These are phyloP conservation scores for Amylostereum areolatum DNA, from an alignment of 1,284 basidiomycete species.

Conservation along the genomic window DNA sequence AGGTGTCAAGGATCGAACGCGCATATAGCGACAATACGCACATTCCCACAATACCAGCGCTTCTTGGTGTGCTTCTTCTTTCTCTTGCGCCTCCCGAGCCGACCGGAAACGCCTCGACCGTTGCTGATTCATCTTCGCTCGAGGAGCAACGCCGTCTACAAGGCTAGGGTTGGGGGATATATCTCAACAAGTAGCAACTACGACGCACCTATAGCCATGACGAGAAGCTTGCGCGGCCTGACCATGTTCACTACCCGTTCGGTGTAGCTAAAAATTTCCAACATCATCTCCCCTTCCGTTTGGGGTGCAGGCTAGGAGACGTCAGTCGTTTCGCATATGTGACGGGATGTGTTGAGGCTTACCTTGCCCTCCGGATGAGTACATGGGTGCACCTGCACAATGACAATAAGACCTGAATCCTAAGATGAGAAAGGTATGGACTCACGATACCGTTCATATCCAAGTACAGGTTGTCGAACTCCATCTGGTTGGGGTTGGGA, in stretches of 20 bases:
- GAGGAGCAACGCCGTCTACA: conserved; percentile 91
- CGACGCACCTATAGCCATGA: conserved; percentile 91
- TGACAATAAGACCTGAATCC: conserved; percentile 5
- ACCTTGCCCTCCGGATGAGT: conserved; percentile 97
- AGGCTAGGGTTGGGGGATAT: conserved; percentile 1
- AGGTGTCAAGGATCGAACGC: too few relatives aligned
- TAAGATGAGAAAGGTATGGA: conserved; percentile 11
- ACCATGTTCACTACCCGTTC: conserved; percentile 98
- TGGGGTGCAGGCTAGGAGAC: conserved; percentile 77
- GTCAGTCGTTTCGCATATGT: conserved; percentile 8
- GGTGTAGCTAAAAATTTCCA: conserved; percentile 95
- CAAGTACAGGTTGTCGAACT: conserved; percentile 95
- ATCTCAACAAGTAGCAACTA: conserved; percentile 6
- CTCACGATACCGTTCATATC: conserved; percentile 88
- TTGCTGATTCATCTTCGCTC: conserved; percentile 99
- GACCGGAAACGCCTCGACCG: conserved; percentile 93
- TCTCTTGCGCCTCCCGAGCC: conserved; percentile 91
- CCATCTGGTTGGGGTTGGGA: conserved; percentile 93
- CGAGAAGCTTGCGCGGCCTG: conserved; percentile 88
- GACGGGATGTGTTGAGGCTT: conserved; percentile 14
- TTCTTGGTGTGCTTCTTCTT: conserved; percentile 81
- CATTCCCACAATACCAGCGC: conserved; percentile 84
- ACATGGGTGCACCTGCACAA: conserved; percentile 88
- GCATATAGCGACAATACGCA: conserved; percentile 29
- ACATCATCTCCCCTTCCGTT: conserved; percentile 99